These are phyloP conservation scores for Xylariaceae sp. DNA, from an alignment of 2,329 filamentous ascomycete genomes.

Conservation along the genomic window DNA sequence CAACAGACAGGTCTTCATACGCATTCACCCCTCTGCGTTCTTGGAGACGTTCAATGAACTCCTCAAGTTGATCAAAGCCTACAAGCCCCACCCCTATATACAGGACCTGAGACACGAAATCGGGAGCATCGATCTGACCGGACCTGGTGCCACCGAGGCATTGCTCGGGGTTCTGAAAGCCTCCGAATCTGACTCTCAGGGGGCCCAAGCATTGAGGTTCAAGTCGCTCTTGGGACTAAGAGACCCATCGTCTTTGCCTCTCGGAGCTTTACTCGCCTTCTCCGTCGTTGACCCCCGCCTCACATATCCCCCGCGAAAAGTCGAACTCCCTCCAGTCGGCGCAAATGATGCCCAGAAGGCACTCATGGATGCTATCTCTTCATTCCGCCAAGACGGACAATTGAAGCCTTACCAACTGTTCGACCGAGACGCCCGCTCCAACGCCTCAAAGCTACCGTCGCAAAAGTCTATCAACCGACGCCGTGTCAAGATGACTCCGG, in stretches of 20 bases:
- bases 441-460: constrained; percentile 62
- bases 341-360: constrained; percentile 18
- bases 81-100: constrained; percentile 58
- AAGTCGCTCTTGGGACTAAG: constrained; percentile 53
- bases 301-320: constrained; percentile 64
- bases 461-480: constrained; percentile 81
- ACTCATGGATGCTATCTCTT: constrained; percentile 58
- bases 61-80: constrained; percentile 52
- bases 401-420: constrained; percentile 57
- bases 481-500: constrained; percentile 60
- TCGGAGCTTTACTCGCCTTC: constrained; percentile 68
- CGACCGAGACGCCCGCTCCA: constrained; percentile 60
- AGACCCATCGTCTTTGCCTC: constrained; percentile 66
- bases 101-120: constrained; percentile 69
- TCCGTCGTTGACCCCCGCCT: constrained; percentile 75
- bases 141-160: constrained; percentile 74
- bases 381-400: constrained; percentile 62
- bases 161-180: constrained; percentile 65
- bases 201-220: constrained; percentile 47
- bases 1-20: constrained; percentile 56
- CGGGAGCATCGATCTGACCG: constrained; percentile 54
- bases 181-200: constrained; percentile 32
- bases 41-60: constrained; percentile 64
- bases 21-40: constrained; percentile 80
- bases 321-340: constrained; percentile 35